phyloP scores from a whole-genome alignment of 108 stramenopile species.

The Nitzschia sp. region DNA sequence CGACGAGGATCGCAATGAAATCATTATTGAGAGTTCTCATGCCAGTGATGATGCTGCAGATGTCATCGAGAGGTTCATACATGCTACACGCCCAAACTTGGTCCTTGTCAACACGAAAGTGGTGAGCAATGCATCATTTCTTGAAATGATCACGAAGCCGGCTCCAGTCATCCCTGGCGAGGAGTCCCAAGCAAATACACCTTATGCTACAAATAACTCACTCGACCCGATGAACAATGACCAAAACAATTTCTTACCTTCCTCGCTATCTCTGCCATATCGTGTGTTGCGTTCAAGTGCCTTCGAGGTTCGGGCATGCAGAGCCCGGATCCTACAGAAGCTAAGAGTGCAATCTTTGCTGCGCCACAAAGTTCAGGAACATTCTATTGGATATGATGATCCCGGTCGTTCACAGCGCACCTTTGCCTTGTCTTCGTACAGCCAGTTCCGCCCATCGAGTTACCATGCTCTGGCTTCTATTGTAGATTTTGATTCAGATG shows the following conservation, averaged over 20 bases:
- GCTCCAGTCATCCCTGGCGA: slow-evolving; percentile 7
- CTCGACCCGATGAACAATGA: not conserved
- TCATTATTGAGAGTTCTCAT: slow-evolving; percentile 54
- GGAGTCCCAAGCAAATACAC: not conserved
- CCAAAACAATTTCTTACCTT: not conserved
- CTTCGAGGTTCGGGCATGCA: slow-evolving; percentile 70
- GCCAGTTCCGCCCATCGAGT: slow-evolving; percentile 22
- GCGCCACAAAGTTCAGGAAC: slow-evolving; percentile 14
- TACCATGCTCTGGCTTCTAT: slow-evolving; percentile 77
- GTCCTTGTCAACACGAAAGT: slow-evolving; percentile 48
- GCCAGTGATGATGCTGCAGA: slow-evolving; percentile 49
- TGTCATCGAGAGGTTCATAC: slow-evolving; percentile 53
- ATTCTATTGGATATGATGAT: slow-evolving; percentile 12
- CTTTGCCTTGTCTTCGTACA: slow-evolving; percentile 15
- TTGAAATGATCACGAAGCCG: slow-evolving; percentile 34
- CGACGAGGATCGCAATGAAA: slow-evolving; percentile 71
- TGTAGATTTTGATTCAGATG: slow-evolving; percentile 78
- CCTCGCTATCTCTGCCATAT: slow-evolving; percentile 59
- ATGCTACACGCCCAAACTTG: slow-evolving; percentile 57
- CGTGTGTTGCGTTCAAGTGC: slow-evolving; percentile 67
- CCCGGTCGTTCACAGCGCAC: slow-evolving; percentile 9
- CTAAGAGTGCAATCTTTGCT: slow-evolving; percentile 66
- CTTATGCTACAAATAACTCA: not conserved
- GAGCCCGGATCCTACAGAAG: slow-evolving; percentile 64
- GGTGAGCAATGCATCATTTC: slow-evolving; percentile 33